Base-by-base conservation (phyloP, 257 asterid genomes). In the Striga asiatica region DNA sequence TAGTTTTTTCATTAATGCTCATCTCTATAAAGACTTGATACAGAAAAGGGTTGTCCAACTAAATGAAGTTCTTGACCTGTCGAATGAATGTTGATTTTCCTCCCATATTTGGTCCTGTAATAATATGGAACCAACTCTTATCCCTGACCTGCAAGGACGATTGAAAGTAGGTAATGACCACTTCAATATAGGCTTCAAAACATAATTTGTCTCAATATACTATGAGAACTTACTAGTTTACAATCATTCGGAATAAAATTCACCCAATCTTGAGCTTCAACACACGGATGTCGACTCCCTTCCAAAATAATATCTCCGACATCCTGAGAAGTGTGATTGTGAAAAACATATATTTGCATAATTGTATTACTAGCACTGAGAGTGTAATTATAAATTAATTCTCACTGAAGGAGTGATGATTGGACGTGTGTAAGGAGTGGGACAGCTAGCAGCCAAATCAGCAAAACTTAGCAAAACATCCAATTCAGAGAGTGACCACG, bases 201-300 rank as follows among this genome's bases (percentile, higher is more conserved):
- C 61, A 35, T 19, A 55, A 54, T 56, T 32, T 50, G 68, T 43
- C 45, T 55, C 56, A 62, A 58, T 12, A 54, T 49, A 37, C 49
- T 42, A 73, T 1, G 58, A 25, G 50, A 64, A 74, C 93, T 76
- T 74, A 87, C 98, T 24, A 92, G 83, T 81, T 80, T 82, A 72
- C 95, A 92, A 68, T 92, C 97, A 66, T 92, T 92, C 1, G 97
- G 95, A 61, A 92, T 88, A 56, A 92, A 92, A 61, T 88, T 92
- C 78, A 92, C 98, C 98, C 97, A 92, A 66, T 92, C 98, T 69
- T 92, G 98, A 81, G 98, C 97, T 74, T 92, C 98, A 71, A 92
- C 97, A 70, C 98, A 92, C 47, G 98, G 98, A 75, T 92, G 98
- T 47, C 97, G 87, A 74, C 98, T 80, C 68, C 95, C 95, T 70